Evolutionary conservation across 1,139 yeast species (phyloP), one percentile per base, ranked within the genome.

Genomic region (Debaryomycetaceae sp.): DNA sequence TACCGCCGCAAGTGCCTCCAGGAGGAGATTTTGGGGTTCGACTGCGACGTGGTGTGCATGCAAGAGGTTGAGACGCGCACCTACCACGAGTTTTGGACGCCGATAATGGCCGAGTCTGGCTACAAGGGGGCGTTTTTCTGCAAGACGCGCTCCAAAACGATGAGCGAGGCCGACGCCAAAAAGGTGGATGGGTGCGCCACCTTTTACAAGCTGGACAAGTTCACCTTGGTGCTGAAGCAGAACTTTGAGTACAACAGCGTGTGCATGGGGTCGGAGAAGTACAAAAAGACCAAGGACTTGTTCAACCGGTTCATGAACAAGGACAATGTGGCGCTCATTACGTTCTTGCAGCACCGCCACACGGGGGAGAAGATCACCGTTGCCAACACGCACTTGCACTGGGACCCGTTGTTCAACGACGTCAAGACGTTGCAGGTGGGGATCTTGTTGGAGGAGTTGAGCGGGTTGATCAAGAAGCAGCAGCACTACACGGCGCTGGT

Each of bases 151-250:
- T 88, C 96, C 4, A 84, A 86, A 58, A 86, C 96, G 10, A 86
- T 88, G 96, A 70, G 71, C 41, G 89, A 83, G 43, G 64, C 63
- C 34, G 95, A 85, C 43, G 78, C 93, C 17, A 83, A 83, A 54
- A 83, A 83, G 49, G 98, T 93, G 29, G 99, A 93, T 58, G 99
- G 98, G 12, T 91, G 98, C 70, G 96, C 96, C 15, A 78, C 89
- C 1, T 91, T 91, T 53, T 93, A 72, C 65, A 83, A 76, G 48
- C 63, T 75, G 23, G 61, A 67, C 34, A 78, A 81, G 52, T 86
- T 91, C 56, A 74, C 75, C 37, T 66, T 88, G 39, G 47, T 83
- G 30, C 88, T 78, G 45, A 80, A 81, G 48, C 82, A 79, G 41
- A 70, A 77, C 31, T 71, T 91, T 39, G 98, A 93, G 56, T 93